A percentile compares a stretch with the other conserved stretches of the same genome.
These are phyloP conservation scores for Penicillium concentricum DNA, from an alignment of 2,329 filamentous ascomycete genomes.

Conservation along the genomic window DNA sequence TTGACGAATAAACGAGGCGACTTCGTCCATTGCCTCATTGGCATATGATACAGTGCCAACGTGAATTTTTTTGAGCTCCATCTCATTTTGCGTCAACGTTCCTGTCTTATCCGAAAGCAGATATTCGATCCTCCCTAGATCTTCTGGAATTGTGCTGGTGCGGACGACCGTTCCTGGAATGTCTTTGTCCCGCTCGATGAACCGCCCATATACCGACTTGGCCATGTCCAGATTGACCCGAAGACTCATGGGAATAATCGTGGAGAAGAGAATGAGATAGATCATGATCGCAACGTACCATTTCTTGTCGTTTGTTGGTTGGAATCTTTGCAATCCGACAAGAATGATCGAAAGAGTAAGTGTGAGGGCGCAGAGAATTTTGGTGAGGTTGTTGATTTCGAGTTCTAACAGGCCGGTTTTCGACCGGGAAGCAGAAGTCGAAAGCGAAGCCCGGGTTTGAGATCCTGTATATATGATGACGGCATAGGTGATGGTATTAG, in stretches of 20 bases:
- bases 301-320: conserved; percentile 50
- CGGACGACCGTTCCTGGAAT: conserved; percentile 91
- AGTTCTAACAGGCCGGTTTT: conserved; percentile 92
- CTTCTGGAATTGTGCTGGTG: conserved; percentile 96
- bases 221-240: conserved; percentile 96
- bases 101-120: conserved; percentile 96
- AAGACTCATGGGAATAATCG: conserved; percentile 94
- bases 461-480: conserved; percentile 93
- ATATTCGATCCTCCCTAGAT: conserved; percentile 93
- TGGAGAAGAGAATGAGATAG: conserved; percentile 98
- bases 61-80: conserved; percentile 99
- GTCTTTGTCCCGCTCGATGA: conserved; percentile 86
- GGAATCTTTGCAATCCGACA: conserved; percentile 82
- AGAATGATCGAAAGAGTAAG: conserved; percentile 81
- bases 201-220: conserved; percentile 92
- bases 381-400: conserved; percentile 95
- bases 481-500: conserved; percentile 82
- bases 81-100: conserved; percentile 95
- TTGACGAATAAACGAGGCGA: conserved; percentile 79
- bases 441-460: conserved; percentile 89
- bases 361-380: conserved; percentile 89
- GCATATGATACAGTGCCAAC: conserved; percentile 97
- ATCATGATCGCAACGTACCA: conserved; percentile 99
- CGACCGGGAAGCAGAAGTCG: conserved; percentile 85
- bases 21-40: conserved; percentile 98